These are phyloP conservation scores for Hemerocallis citrina DNA, from an alignment of 106 monocot genomes.

Conservation along the genomic window DNA sequence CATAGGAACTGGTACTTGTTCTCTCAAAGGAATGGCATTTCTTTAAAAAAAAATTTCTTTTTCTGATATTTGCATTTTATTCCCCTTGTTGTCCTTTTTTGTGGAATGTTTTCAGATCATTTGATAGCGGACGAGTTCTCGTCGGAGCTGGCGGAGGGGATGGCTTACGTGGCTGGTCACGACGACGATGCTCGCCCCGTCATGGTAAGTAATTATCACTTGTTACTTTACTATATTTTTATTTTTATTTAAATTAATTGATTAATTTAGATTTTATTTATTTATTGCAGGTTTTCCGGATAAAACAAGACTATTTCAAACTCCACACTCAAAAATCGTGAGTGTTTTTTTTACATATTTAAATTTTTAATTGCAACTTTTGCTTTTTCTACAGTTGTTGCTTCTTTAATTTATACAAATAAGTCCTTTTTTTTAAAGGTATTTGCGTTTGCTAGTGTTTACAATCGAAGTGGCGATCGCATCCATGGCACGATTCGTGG, in stretches of 20 bases:
- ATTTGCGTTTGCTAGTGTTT: conserved; percentile 71
- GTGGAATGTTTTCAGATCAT: conserved; percentile 67
- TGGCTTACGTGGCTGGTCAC: conserved; percentile 81
- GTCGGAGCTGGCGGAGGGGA: conserved; percentile 76
- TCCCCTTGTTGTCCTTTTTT: background rate
- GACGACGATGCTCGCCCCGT: conserved; percentile 90
- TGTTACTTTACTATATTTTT: background rate
- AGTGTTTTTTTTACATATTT: conserved; percentile 2
- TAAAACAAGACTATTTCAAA: conserved; percentile 90
- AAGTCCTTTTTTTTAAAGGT: conserved; percentile 22
- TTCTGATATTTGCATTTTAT: background rate
- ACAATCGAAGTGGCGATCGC: conserved; percentile 86
- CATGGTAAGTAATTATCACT: too few relatives aligned
- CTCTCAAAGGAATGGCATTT: too few relatives aligned
- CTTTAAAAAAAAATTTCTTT: too few relatives aligned
- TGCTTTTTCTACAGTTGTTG: background rate
- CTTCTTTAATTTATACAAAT: background rate
- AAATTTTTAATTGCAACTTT: too few relatives aligned
- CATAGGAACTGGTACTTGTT: conserved; percentile 81
- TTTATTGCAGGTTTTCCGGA: conserved; percentile 62
- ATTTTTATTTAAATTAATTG: too few relatives aligned
- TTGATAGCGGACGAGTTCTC: conserved; percentile 94
- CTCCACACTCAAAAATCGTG: conserved; percentile 90
- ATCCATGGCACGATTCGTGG: conserved; percentile 70
- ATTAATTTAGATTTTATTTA: too few relatives aligned